Base-by-base conservation (phyloP, 108 stramenopile species). In the Nannochloropsis granulata region DNA sequence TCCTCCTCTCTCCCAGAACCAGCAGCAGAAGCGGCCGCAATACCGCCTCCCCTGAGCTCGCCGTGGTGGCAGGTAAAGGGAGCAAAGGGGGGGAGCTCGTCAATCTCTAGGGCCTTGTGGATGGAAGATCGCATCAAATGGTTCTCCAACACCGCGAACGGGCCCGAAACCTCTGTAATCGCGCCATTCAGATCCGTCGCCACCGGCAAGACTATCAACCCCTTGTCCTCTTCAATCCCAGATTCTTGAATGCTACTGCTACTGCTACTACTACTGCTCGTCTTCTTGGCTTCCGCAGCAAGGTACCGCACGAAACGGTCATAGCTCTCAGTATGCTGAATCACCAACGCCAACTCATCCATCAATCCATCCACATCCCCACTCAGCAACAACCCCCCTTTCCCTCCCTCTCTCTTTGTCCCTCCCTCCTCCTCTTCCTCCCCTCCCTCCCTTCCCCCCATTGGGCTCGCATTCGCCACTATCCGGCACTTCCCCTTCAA, bases 261-360 rank as follows among this genome's bases (percentile, higher is more conserved):
- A 86, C 56, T 71, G 81, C 19, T 94, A 89, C 80, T 93, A 43
- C 24, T 89, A 87, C 84, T 7, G 14, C 94, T 83, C 19, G 93
- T 94, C 85, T 93, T 93, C 82, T 92, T 90, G 78, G 94, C 92
- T 85, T 95, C 94, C 24, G 89, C 85, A 24, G 92, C 92, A 12
- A 94, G 91, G 87, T 95, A 94, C 23, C 92, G 91, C 43, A 96
- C 87, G 86, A 96, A 96, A 23, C 95, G 90, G 83, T 93, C 92
- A 87, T 95, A 96, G 46, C 94, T 94, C 93, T 96, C 95, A 23
- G 94, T 94, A 87, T 95, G 94, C 88, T 96, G 95, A 90, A 95
- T 88, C 43, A 94, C 86, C 79, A 94, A 83, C 19, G 94, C 95
- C 44, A 92, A 91, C 91, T 95, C 95, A 84, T 96, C 94, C 93